Percentiles rank a stretch among this genome's conserved stretches.
Evolutionary conservation across 306 rosid genomes (phyloP).

Genomic region (Carpinus fangiana): DNA sequence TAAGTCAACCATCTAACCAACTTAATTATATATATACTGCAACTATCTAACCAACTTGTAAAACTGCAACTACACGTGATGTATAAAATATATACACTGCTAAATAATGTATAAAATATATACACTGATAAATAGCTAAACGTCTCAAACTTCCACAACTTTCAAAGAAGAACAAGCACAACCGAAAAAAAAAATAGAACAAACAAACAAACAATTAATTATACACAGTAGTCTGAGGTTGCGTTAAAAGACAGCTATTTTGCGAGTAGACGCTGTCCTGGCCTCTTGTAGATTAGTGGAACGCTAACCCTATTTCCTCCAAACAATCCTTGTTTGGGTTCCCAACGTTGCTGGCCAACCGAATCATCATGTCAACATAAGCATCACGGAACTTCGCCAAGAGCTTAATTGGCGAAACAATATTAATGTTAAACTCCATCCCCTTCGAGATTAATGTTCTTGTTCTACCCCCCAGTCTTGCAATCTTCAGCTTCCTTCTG

Average conservation of each 20-base stretch:
- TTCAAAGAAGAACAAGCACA: not conserved
- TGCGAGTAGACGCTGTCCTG: conserved; percentile 19
- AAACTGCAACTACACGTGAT: no score
- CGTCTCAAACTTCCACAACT: not conserved
- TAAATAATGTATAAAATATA: no score
- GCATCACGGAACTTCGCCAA: conserved; percentile 30
- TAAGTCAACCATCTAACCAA: no score
- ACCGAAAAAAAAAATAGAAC: not conserved
- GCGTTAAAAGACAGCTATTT: conserved; percentile 7
- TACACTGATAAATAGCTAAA: no score
- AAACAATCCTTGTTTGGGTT: conserved; percentile 14
- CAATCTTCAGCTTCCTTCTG: conserved; percentile 31
- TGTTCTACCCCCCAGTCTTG: conserved; percentile 12
- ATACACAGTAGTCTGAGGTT: not conserved
- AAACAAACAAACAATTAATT: not conserved
- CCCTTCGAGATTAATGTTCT: conserved; percentile 8
- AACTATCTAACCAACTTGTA: no score
- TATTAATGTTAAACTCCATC: not conserved
- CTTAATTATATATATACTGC: no score
- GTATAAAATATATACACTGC: no score
- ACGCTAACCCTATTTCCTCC: conserved; percentile 26
- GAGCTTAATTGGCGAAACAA: conserved; percentile 27
- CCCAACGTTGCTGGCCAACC: conserved; percentile 26
- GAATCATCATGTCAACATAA: conserved; percentile 38
- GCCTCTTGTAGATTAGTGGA: conserved; percentile 26